Base-by-base conservation (phyloP, 192 early-diverging fungal genomes). In the Podila epicladia region DNA sequence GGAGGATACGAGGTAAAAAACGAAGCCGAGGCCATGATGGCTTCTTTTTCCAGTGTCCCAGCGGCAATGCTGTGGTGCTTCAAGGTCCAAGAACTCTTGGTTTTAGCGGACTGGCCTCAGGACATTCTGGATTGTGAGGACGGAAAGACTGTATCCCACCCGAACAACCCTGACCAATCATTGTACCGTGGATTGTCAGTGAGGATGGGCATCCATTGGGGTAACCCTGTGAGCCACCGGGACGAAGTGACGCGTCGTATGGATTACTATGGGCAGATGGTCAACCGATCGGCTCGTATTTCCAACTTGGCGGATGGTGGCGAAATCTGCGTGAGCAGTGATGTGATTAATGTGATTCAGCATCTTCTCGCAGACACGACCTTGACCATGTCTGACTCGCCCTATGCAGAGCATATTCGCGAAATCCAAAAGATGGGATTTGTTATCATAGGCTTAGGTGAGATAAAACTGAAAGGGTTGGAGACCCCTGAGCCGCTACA, bases 181-280 rank as follows among this genome's bases (percentile, higher is more conserved):
- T 88, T 97, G 65, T 97, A 95, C 71, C 87, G 93, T 24, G 96
- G 96, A 3, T 77, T 97, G 38, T 93, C 94, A 12, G 95, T 97
- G 28, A 92, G 96, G 29, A 97, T 97, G 94, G 96, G 96, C 33
- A 92, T 97, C 73, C 96, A 97, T 76, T 94, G 93, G 87, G 96
- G 96, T 65, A 84, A 75, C 17, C 95, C 95, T 6, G 91, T 96
- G 5, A 95, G 93, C 60, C 95, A 97, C 65, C 89, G 91, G n/a
- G 94, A 97, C 65, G 94, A 94, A 17, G 88, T 96, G 53, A 97
- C 96, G n/a, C 87, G 91, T 37, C 91, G 96, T 50, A 97, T 97
- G 96, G 96, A 97, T 82, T 97, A 97, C 82, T 97, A 95, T 89
- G 96, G 96, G 0, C 96, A 95, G 0, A 93, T 97, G 88, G 95